Conservation (phyloP, 495 filamentous ascomycete species). For the Lichenothelia convexa region DNA sequence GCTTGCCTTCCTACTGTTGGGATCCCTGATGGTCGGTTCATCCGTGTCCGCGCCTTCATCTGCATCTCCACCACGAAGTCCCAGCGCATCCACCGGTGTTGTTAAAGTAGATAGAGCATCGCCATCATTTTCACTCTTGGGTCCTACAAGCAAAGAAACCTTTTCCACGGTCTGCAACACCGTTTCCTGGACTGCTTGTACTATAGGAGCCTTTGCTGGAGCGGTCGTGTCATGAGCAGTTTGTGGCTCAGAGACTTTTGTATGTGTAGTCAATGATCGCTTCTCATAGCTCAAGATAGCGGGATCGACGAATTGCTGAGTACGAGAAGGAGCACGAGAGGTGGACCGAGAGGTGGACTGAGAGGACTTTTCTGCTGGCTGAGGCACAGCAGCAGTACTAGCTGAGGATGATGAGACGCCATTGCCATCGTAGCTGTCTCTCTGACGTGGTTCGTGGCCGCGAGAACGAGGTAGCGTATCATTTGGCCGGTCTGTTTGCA, state of each 20-base stretch:
- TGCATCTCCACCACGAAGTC: not conserved
- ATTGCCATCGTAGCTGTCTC: not conserved
- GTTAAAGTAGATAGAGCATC: conserved; percentile 14
- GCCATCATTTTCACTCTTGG: not conserved
- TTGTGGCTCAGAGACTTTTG: not conserved
- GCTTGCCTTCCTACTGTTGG: no score
- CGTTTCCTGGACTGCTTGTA: conserved; percentile 14
- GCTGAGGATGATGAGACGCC: not conserved
- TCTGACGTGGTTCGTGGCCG: not conserved
- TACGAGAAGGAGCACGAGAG: not conserved
- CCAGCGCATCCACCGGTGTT: conserved; percentile 12
- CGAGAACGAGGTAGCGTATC: not conserved
- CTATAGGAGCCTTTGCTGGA: conserved; percentile 10
- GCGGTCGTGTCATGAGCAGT: not conserved
- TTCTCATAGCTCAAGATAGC: conserved; percentile 23
- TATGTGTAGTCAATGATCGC: conserved; percentile 3
- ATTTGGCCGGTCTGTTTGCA: not conserved
- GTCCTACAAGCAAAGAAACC: conserved; percentile 1
- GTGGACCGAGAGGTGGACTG: not conserved
- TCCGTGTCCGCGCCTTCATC: not conserved
- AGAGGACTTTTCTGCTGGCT: no score
- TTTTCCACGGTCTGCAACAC: conserved; percentile 8
- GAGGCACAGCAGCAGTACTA: conserved; percentile 1
- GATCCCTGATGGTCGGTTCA: not conserved
- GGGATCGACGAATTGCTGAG: conserved; percentile 18